Evolutionary conservation across 225 moss, liverwort and hornwort species (phyloP).

Genomic region (Physcomitrellopsis africana): DNA sequence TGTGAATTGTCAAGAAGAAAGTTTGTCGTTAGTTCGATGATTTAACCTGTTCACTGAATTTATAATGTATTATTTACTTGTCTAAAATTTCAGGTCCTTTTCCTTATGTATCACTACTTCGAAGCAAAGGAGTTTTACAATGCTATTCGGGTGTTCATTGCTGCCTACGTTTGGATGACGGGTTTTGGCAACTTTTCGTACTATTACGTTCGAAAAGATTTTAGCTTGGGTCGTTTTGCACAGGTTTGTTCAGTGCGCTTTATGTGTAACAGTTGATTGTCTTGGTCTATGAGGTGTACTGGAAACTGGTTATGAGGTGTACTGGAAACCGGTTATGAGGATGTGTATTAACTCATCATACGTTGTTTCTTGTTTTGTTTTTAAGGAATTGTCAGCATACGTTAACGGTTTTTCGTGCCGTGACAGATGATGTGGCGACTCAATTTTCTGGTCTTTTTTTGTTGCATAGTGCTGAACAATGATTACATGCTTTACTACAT

Average conservation of each 20-base stretch:
- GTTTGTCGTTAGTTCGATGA: too few relatives aligned
- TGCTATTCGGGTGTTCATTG: slow-evolving; percentile 95
- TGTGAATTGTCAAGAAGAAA: too few relatives aligned
- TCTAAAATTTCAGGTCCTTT: slow-evolving; percentile 60
- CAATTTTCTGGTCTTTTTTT: slow-evolving; percentile 92
- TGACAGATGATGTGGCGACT: slow-evolving; percentile 99
- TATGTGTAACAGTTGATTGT: not conserved
- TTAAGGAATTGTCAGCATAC: not conserved
- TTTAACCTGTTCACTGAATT: too few relatives aligned
- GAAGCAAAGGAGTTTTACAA: slow-evolving; percentile 94
- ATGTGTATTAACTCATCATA: not conserved
- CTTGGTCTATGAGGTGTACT: not conserved
- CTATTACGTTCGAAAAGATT: slow-evolving; percentile 96
- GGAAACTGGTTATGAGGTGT: not conserved
- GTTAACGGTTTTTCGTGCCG: slow-evolving; percentile 28
- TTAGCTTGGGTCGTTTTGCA: slow-evolving; percentile 99
- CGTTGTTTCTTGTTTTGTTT: not conserved
- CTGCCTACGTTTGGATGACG: slow-evolving; percentile 98
- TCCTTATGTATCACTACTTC: slow-evolving; percentile 98
- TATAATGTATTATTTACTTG: too few relatives aligned
- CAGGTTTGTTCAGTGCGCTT: slow-evolving; percentile 55
- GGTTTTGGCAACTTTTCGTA: slow-evolving; percentile 98
- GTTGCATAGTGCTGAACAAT: slow-evolving; percentile 86
- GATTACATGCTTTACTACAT: slow-evolving; percentile 99
- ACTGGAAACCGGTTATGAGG: not conserved